Base-by-base conservation (phyloP, 2,329 filamentous ascomycete species). In the Penicillium oxalicum region DNA sequence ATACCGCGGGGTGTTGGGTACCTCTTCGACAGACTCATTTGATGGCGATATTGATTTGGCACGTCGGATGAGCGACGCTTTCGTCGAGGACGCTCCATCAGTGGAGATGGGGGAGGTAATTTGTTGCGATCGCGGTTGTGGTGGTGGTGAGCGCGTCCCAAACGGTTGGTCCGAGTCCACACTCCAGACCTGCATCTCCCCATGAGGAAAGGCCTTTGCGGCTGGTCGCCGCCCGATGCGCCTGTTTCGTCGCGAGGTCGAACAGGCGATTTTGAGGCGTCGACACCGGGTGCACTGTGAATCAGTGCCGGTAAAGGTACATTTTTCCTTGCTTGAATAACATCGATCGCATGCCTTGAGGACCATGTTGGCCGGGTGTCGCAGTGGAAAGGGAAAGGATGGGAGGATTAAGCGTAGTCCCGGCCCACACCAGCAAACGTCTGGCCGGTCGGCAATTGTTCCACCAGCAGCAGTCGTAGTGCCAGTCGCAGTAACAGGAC, bases 371-470 rank as follows among this genome's bases (percentile, higher is more conserved):
- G 43, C 35, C 28, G 12, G 34, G 66, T 27, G 13, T 32, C 29
- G 7, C 29, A 8, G 29, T 8, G 29, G 11, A 32, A 11, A 32
- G 29, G 11, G 29, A 11, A 8, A 32, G 4, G 29, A 32, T 8
- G 29, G 29, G 29, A 18, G 29, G 29, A 5, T 32, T 32, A 8
- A 11, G 29, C 29, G 29, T 32, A 32, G 7, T 4, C 4, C 29
- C 36, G 24, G 24, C 24, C 36, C 29, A 32, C 29, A 32, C 29
- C 29, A 32, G 29, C 29, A 32, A 11, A 32, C 11, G 29, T 32
- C 8, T 32, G 29, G 52, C 18, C 77, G 74, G 29, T 32, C 29
- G 29, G 29, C 29, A 11, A 11, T 32, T 32, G 11, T 32, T 32
- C 4, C 29, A 32, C 29, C 18, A 18, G 18, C 18, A 18, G 18